Evolutionary conservation across 805 yeast genomes (phyloP).

Genomic region (Henningerozyma blattae): DNA sequence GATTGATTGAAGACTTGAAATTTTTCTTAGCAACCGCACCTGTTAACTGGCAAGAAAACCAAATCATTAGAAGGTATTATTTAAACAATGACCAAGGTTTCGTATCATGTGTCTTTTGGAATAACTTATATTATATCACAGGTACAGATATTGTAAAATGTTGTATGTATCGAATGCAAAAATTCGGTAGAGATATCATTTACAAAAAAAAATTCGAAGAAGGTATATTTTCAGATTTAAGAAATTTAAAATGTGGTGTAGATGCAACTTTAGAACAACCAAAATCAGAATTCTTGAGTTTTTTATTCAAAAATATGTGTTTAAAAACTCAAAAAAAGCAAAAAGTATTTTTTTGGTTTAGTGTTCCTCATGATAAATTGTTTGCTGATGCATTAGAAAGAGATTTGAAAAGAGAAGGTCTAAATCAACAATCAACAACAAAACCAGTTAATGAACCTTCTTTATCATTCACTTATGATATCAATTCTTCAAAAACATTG

Average conservation of each 20-base stretch:
- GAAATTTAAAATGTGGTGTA: constrained; percentile 74
- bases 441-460: constrained; percentile 69
- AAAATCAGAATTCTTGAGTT: constrained; percentile 70
- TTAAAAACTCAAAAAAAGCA: constrained; percentile 92
- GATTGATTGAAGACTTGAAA: constrained; percentile 65
- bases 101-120: constrained; percentile 86
- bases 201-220: constrained; percentile 95
- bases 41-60: constrained; percentile 83
- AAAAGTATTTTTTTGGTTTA: constrained; percentile 93
- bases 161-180: constrained; percentile 75
- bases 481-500: constrained; percentile 28
- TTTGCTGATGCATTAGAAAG: constrained; percentile 91
- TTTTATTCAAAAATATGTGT: constrained; percentile 76
- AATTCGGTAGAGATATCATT: constrained; percentile 73
- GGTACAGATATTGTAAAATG: constrained; percentile 96
- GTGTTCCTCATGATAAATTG: constrained; percentile 85
- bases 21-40: constrained; percentile 90
- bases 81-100: constrained; percentile 84
- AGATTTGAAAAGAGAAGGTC: constrained; percentile 69
- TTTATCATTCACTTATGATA: constrained; percentile 57
- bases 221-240: constrained; percentile 83
- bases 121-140: constrained; percentile 76
- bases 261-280: constrained; percentile 86
- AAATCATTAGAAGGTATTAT: constrained; percentile 75
- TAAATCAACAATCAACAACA: constrained; percentile 57